phyloP scores from a whole-genome alignment of 305 asterid species.

The Solanum chacoense region DNA sequence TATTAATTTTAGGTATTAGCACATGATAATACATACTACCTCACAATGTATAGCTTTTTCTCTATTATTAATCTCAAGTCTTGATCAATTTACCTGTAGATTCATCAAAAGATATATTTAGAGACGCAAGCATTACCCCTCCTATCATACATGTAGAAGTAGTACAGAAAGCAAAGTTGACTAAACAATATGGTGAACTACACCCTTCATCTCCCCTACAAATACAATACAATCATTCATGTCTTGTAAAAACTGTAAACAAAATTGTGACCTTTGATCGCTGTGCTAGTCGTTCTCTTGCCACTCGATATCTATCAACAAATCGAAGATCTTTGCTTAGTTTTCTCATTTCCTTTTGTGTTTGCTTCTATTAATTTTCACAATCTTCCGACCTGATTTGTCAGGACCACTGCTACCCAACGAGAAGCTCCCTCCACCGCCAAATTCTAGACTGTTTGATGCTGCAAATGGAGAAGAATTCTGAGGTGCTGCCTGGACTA shows the following conservation, averaged over 20 bases:
- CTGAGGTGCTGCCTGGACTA: conserved; percentile 42
- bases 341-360: conserved; percentile 39
- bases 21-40: neutral
- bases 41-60: neutral
- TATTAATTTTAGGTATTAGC: too few species aligned
- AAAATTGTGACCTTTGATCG: neutral
- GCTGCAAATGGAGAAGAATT: conserved; percentile 42
- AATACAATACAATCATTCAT: neutral
- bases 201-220: neutral
- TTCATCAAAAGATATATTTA: neutral
- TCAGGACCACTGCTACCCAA: conserved; percentile 66
- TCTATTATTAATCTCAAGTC: neutral
- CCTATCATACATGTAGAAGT: neutral
- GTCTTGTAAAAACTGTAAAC: neutral
- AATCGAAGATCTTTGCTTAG: neutral
- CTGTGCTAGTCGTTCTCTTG: neutral
- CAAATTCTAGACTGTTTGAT: conserved; percentile 44
- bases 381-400: conserved; percentile 50
- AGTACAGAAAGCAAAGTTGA: neutral
- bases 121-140: neutral
- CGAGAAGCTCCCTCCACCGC: conserved; percentile 67
- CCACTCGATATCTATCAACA: neutral
- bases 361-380: conserved; percentile 40
- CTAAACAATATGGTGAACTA: neutral
- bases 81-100: neutral